A percentile compares a stretch with the other conserved stretches of the same genome.
phyloP scores from a whole-genome alignment of 2,329 filamentous ascomycete species.

The Cadophora sp. region DNA sequence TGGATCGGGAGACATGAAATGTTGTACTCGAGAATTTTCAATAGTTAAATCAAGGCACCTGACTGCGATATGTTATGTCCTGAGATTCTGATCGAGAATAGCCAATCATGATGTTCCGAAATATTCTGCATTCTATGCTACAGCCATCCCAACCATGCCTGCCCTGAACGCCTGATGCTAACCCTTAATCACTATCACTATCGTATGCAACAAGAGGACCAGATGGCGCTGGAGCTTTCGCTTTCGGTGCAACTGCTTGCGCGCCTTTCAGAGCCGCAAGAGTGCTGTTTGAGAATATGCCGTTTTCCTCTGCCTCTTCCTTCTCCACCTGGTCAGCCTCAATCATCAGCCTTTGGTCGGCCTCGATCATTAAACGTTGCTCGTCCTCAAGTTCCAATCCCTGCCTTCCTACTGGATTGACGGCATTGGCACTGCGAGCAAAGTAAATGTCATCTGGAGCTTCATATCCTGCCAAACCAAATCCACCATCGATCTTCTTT shows the following conservation, averaged over 20 bases:
- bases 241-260: conserved; percentile 57
- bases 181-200: conserved; percentile 75
- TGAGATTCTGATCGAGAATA: not conserved
- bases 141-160: conserved; percentile 9
- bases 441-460: conserved; percentile 95
- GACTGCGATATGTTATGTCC: not conserved
- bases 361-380: conserved; percentile 62
- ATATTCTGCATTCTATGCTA: not conserved
- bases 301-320: conserved; percentile 50
- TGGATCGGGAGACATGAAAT: conserved; percentile 86
- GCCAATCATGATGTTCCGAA: not conserved
- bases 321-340: conserved; percentile 39
- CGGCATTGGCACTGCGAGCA: conserved; percentile 74
- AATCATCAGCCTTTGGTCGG: conserved; percentile 49
- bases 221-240: conserved; percentile 59
- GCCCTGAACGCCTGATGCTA: conserved; percentile 30
- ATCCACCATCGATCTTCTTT: conserved; percentile 86
- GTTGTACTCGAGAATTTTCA: conserved; percentile 86
- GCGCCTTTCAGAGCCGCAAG: conserved; percentile 76
- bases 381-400: conserved; percentile 71
- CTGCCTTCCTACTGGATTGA: conserved; percentile 63
- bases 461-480: conserved; percentile 79
- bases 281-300: conserved; percentile 84
- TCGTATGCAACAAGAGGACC: conserved; percentile 88
- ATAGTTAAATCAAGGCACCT: conserved; percentile 61